phyloP scores from a whole-genome alignment of 2,329 filamentous ascomycete genomes.

The Ophiostoma sp. region DNA sequence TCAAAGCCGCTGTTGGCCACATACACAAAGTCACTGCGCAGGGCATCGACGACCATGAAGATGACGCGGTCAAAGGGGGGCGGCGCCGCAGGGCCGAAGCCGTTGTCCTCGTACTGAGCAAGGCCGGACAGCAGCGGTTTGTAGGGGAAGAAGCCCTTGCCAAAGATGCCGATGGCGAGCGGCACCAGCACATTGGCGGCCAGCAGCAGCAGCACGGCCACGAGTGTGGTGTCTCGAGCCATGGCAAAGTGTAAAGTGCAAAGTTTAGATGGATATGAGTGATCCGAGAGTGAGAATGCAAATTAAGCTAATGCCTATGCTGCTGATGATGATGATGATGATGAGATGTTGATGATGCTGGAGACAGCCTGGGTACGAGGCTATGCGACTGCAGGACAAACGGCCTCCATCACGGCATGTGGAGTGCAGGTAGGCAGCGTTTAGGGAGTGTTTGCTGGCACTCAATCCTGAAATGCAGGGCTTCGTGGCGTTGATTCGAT shows the following conservation, averaged over 20 bases:
- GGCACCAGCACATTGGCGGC: conserved; percentile 74
- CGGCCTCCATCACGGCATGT: neutral
- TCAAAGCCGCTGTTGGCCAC: conserved; percentile 71
- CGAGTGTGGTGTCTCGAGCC: conserved; percentile 5
- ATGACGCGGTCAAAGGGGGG: conserved; percentile 82
- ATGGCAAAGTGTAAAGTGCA: neutral
- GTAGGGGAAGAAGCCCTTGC: conserved; percentile 92
- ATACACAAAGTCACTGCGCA: conserved; percentile 89
- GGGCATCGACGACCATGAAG: conserved; percentile 96
- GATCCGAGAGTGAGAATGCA: neutral
- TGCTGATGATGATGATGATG: neutral
- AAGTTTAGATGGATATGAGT: neutral
- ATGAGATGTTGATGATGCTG: neutral
- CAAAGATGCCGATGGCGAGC: conserved; percentile 69
- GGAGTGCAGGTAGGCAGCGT: neutral
- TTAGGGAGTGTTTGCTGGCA: neutral
- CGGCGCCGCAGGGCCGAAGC: conserved; percentile 52
- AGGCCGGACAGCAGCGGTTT: conserved; percentile 88
- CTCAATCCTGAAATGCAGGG: neutral
- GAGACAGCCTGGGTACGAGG: neutral
- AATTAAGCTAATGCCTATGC: neutral
- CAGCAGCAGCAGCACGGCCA: conserved; percentile 45
- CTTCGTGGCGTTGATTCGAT: neutral
- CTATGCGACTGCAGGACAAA: neutral
- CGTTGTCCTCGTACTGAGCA: conserved; percentile 58